Evolutionary conservation across 2,329 filamentous ascomycete genomes (phyloP).

Genomic region (Phyllosticta citribraziliensis): DNA sequence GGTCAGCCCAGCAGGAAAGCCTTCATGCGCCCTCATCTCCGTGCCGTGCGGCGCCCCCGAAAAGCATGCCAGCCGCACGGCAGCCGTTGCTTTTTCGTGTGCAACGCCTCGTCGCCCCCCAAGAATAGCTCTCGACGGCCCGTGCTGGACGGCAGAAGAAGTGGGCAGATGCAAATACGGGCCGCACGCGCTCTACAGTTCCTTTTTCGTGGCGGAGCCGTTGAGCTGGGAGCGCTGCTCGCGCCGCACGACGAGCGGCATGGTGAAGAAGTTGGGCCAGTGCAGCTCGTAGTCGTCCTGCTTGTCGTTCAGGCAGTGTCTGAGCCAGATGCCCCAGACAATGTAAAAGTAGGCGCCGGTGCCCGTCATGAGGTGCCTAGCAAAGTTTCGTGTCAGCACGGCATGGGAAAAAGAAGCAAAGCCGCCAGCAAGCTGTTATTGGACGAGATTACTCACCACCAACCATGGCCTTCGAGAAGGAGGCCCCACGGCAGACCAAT

Average conservation of each 20-base stretch:
- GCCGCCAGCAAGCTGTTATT: background rate
- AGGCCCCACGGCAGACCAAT: conserved; percentile 73
- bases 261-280: conserved; percentile 56
- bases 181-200: background rate
- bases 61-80: no score
- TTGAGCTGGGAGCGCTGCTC: background rate
- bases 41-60: no score
- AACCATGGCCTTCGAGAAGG: conserved; percentile 62
- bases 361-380: conserved; percentile 70
- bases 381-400: background rate
- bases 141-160: background rate
- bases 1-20: no score
- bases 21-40: no score
- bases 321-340: conserved; percentile 72
- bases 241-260: conserved; percentile 39
- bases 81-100: no score
- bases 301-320: conserved; percentile 62
- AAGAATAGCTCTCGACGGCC: no score
- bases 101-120: no score
- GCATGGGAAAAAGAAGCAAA: background rate
- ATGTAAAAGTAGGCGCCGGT: conserved; percentile 78
- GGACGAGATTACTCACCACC: conserved; percentile 46
- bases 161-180: background rate
- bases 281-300: conserved; percentile 61
- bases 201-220: background rate